These are phyloP conservation scores for Opeltia flavorubescens DNA, from an alignment of 495 filamentous ascomycete species.

Conservation along the genomic window DNA sequence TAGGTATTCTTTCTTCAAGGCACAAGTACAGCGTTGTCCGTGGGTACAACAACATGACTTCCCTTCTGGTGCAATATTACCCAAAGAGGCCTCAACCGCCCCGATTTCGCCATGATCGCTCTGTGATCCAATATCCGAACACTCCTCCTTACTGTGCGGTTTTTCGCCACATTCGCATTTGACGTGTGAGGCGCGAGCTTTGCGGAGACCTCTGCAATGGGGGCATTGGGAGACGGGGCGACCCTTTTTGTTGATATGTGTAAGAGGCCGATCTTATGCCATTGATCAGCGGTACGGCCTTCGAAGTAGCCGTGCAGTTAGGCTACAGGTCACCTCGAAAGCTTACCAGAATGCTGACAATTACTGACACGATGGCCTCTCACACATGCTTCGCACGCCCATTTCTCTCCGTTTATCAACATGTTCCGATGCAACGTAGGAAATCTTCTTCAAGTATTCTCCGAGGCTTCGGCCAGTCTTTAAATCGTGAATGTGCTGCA, in stretches of 20 bases:
- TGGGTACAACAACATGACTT: slow-evolving; percentile 74
- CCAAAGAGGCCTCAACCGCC: slow-evolving; percentile 28
- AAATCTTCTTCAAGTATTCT: too few relatives aligned
- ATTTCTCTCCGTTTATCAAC: slow-evolving; percentile 84
- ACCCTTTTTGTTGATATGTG: slow-evolving; percentile 97
- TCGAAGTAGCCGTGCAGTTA: neutral
- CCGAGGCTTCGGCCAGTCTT: too few relatives aligned
- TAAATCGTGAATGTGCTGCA: neutral
- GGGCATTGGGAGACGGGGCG: slow-evolving; percentile 96
- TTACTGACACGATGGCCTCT: slow-evolving; percentile 88
- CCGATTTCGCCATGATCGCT: slow-evolving; percentile 37
- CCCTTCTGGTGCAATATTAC: slow-evolving; percentile 44
- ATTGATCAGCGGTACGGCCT: slow-evolving; percentile 10
- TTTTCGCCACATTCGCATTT: slow-evolving; percentile 98
- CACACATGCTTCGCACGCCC: slow-evolving; percentile 86
- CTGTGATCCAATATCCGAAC: slow-evolving; percentile 32
- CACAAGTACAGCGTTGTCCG: slow-evolving; percentile 83
- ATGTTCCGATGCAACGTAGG: slow-evolving; percentile 26
- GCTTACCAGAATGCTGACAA: slow-evolving; percentile 80
- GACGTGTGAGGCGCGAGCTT: slow-evolving; percentile 88
- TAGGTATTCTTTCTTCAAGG: slow-evolving; percentile 79
- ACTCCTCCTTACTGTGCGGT: slow-evolving; percentile 49
- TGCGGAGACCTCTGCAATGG: slow-evolving; percentile 93
- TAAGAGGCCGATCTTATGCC: slow-evolving; percentile 67
- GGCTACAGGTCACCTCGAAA: slow-evolving; percentile 7